Conservation (phyloP, 2,329 filamentous ascomycete species). For the Daldinia sp. region DNA sequence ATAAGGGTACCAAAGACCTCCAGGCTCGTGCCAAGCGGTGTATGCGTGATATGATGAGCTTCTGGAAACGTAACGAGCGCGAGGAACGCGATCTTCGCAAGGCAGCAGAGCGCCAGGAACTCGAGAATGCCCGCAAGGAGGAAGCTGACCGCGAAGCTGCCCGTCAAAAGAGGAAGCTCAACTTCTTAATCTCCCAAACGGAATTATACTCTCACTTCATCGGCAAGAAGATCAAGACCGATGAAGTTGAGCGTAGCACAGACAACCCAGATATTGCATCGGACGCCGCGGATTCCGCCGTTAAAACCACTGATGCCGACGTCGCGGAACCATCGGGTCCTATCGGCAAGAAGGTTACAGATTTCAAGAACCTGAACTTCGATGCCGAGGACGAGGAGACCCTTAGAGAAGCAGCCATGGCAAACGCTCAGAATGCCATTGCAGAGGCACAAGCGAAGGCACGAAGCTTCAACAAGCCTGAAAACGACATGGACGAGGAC, state of each 20-base stretch:
- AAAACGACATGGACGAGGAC: conserved; percentile 80
- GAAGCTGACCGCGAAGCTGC: conserved; percentile 98
- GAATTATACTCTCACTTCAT: conserved; percentile 99
- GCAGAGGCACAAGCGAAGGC: conserved; percentile 94
- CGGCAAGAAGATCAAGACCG: conserved; percentile 98
- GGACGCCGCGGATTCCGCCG: conserved; percentile 56
- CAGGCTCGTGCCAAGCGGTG: conserved; percentile 96
- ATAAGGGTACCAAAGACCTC: conserved; percentile 98
- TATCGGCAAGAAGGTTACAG: conserved; percentile 77
- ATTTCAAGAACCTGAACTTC: conserved; percentile 94
- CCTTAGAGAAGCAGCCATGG: conserved; percentile 84
- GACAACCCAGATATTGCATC: conserved; percentile 78
- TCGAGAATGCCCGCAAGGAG: conserved; percentile 95
- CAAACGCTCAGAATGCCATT: conserved; percentile 95
- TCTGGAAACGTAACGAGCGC: conserved; percentile 99
- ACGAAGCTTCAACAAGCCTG: conserved; percentile 84
- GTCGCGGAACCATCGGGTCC: conserved; percentile 63
- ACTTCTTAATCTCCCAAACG: conserved; percentile 98
- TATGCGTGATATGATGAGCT: conserved; percentile 99
- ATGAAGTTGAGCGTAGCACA: conserved; percentile 90
- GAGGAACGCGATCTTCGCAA: conserved; percentile 95
- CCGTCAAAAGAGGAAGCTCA: conserved; percentile 96
- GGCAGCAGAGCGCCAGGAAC: conserved; percentile 91
- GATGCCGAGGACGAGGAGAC: conserved; percentile 91
- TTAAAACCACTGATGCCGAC: conserved; percentile 55